Conservation (phyloP, 495 filamentous ascomycete genomes). For the Podospora anserina region DNA sequence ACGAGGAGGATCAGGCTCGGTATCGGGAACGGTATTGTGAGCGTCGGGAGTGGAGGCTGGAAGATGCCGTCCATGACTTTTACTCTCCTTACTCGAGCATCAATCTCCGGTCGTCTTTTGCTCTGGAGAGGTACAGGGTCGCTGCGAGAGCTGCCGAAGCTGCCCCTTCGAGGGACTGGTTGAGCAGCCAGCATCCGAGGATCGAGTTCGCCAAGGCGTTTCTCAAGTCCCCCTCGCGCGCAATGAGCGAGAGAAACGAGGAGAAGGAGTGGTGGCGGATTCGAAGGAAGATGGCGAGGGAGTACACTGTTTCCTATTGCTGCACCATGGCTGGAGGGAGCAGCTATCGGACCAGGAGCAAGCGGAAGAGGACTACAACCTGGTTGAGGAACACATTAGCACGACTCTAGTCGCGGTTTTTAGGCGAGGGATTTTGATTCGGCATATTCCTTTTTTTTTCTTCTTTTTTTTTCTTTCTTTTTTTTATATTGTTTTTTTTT, state of each 20-base stretch:
- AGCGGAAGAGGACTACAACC: background rate
- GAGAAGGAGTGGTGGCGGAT: background rate
- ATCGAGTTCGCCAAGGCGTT: conserved; percentile 1
- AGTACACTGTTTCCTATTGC: background rate
- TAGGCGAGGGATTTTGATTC: too few species aligned
- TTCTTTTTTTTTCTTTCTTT: background rate
- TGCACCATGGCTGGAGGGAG: background rate
- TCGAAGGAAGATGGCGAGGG: background rate
- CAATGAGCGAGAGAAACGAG: background rate
- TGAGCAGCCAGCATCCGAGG: background rate
- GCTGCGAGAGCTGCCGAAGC: background rate
- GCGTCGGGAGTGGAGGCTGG: background rate
- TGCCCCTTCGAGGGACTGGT: background rate
- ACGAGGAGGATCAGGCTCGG: background rate
- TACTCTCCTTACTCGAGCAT: background rate
- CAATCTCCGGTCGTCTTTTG: background rate
- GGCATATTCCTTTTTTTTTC: background rate
- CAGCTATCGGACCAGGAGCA: background rate
- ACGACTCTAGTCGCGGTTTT: background rate
- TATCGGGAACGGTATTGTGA: background rate
- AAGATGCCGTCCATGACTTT: background rate
- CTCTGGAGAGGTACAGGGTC: background rate
- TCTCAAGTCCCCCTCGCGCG: background rate
- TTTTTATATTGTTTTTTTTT: background rate
- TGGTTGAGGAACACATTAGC: background rate